Base-by-base conservation (phyloP, 2,329 filamentous ascomycete species). In the Fusarium sp. region DNA sequence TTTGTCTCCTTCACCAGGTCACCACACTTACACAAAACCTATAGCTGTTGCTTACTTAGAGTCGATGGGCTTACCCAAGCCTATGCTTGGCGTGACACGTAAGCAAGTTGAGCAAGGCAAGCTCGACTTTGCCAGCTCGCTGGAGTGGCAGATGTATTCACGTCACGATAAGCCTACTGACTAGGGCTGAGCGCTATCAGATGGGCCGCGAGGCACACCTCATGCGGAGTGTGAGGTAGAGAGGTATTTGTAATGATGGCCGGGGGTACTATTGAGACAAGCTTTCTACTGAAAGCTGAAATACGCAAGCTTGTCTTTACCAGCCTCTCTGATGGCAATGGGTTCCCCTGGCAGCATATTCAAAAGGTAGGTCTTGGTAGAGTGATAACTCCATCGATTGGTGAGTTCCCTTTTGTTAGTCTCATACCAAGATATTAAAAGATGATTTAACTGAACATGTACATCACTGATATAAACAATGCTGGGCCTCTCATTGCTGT, bases 31-130 rank as follows among this genome's bases (percentile, higher is more conserved):
- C 55, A 53, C 37, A 52, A 45, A 42, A 38, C 44, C 50, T 62
- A n/a, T 57, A 90, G 87, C 87, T 58, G 85, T 90, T 52, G 76
- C 81, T 27, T 91, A 89, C 80, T 82, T 91, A 54, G 86, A 89
- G 76, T 89, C 87, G 8, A 91, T 91, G 89, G 89, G 89, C 53
- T 81, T 91, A n/a, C 88, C 89, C 0, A 84, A 86, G 75, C 86
- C 88, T 27, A 87, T 90, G 82, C 82, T 90, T 46, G 81, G 83
- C 3, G 85, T 84, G 6, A 91, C 88, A 4, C 82, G 89, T 56
- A 85, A 86, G 68, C 86, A 91, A 75, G 87, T 91, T 48, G 89
- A 91, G 81, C 82, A 84, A 74, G 86, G 87, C 53, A 88, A 88
- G 78, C 80, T 91, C 35, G 86, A 87, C 71, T 88, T 89, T 75